Conservation (phyloP, 768 basidiomycete genomes). For the Pulveroboletus ravenelii region DNA sequence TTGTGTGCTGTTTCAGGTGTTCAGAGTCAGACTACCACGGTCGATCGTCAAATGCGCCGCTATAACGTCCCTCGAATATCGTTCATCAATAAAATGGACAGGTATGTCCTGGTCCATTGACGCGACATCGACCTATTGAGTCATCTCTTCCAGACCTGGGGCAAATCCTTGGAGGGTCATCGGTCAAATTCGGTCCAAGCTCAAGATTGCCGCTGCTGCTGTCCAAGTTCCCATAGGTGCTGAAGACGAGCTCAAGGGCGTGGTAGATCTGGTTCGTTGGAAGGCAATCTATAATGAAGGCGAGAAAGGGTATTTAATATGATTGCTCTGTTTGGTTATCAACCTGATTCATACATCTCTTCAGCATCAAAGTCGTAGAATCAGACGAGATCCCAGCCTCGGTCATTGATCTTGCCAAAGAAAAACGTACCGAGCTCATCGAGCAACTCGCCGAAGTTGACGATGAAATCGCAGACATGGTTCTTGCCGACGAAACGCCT, state of each 20-base stretch:
- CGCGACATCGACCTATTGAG: background rate
- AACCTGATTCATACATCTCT: background rate
- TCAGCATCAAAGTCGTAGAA: constrained; percentile 71
- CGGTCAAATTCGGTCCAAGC: constrained; percentile 84
- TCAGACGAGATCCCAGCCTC: constrained; percentile 83
- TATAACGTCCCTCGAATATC: constrained; percentile 95
- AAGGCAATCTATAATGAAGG: constrained; percentile 94
- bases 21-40: constrained; percentile 96
- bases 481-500: constrained; percentile 80
- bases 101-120: constrained; percentile 37
- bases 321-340: background rate
- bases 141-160: constrained; percentile 59
- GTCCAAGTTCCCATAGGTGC: constrained; percentile 93
- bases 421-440: constrained; percentile 87
- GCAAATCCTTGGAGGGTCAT: constrained; percentile 97
- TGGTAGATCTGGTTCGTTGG: constrained; percentile 93
- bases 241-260: constrained; percentile 83
- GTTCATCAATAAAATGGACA: constrained; percentile 99
- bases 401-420: constrained; percentile 66
- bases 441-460: constrained; percentile 97
- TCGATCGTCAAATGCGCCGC: constrained; percentile 97
- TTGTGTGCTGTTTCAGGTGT: constrained; percentile 97
- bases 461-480: constrained; percentile 87
- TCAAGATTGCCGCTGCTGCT: constrained; percentile 89
- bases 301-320: constrained; percentile 73